These are phyloP conservation scores for Albophoma yamanashiensis DNA, from an alignment of 2,329 filamentous ascomycete genomes.

Conservation along the genomic window DNA sequence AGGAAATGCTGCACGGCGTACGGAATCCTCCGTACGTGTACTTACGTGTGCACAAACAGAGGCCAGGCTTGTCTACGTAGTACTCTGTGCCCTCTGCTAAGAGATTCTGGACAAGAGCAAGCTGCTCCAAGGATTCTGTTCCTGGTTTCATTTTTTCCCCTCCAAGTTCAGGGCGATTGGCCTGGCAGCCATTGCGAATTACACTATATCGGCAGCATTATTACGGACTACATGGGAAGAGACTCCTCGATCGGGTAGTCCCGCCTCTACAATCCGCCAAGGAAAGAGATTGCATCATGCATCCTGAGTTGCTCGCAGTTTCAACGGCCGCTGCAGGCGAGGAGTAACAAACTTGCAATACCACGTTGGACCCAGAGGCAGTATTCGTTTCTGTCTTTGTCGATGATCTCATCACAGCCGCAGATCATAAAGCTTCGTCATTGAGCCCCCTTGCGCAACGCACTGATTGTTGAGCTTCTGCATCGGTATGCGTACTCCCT, in stretches of 20 bases:
- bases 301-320: background rate
- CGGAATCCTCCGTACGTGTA: background rate
- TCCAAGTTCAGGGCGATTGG: background rate
- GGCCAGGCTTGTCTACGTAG: background rate
- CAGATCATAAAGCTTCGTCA: too few species aligned
- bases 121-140: background rate
- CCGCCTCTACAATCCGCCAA: background rate
- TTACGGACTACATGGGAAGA: background rate
- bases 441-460: background rate
- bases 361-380: background rate
- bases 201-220: background rate
- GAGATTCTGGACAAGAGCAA: background rate
- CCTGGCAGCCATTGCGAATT: background rate
- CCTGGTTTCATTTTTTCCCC: too few species aligned
- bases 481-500: background rate
- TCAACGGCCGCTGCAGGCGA: background rate
- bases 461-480: background rate
- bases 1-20: background rate
- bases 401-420: background rate
- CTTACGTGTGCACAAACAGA: background rate
- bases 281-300: background rate
- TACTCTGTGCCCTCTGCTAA: background rate
- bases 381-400: background rate
- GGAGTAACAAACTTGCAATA: background rate
- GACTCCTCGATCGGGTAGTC: background rate